These are phyloP conservation scores for Eimeria brunetti DNA, from an alignment of 169 alveolate genomes.

Conservation along the genomic window DNA sequence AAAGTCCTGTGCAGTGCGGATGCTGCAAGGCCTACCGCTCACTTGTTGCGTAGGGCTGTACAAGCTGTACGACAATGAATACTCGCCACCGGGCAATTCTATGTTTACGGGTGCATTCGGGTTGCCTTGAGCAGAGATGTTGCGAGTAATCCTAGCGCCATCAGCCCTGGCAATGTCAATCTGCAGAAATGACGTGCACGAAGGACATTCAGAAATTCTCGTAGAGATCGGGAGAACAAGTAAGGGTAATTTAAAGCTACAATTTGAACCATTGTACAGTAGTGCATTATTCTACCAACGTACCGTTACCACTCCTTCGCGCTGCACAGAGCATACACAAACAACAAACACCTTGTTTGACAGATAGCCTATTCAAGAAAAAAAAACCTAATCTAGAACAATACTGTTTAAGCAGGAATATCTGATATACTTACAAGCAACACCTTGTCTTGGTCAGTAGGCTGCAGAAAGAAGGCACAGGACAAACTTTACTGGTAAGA, in stretches of 20 bases:
- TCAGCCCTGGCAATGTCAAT: constrained; percentile 46
- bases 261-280: background rate
- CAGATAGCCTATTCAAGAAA: background rate
- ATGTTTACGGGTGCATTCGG: constrained; percentile 29
- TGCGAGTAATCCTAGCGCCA: constrained; percentile 24
- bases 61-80: constrained; percentile 32
- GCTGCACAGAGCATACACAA: constrained; percentile 39
- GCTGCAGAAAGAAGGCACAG: constrained; percentile 37
- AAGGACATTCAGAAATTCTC: background rate
- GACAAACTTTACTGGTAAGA: background rate
- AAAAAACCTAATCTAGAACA: background rate
- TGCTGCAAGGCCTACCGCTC: constrained; percentile 54
- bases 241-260: background rate
- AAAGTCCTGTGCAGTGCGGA: constrained; percentile 34
- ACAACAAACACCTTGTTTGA: background rate
- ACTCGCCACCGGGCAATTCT: constrained; percentile 41
- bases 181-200: background rate
- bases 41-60: constrained; percentile 41
- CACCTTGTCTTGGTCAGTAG: constrained; percentile 68
- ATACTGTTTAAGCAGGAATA: background rate
- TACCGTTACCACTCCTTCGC: constrained; percentile 62
- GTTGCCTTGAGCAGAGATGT: constrained; percentile 44
- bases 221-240: background rate
- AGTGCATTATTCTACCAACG: background rate
- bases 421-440: constrained; percentile 3